Conservation (phyloP, 768 basidiomycete species). For the Auriscalpium vulgare region DNA sequence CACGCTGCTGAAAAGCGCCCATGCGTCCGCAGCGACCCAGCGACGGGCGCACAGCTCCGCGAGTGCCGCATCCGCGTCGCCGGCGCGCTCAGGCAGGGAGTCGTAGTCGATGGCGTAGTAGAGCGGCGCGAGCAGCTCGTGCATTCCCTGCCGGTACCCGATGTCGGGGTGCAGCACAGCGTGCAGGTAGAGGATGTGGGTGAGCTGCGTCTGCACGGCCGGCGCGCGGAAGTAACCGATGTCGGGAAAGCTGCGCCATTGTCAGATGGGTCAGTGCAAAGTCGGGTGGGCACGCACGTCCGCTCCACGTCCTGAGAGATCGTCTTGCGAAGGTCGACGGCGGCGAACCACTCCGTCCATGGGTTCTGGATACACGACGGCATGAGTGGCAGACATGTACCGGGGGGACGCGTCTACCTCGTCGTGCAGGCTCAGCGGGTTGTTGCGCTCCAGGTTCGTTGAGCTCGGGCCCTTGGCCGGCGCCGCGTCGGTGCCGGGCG, state of each 20-base stretch:
- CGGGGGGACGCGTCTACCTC: conserved; percentile 37
- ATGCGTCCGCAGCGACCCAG: conserved; percentile 83
- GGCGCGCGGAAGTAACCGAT: conserved; percentile 79
- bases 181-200: conserved; percentile 83
- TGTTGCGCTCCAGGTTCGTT: conserved; percentile 59
- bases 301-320: conserved; percentile 94
- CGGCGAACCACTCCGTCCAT: conserved; percentile 91
- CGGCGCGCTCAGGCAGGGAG: conserved; percentile 42
- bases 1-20: conserved; percentile 68
- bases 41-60: conserved; percentile 54
- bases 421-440: conserved; percentile 73
- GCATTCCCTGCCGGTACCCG: conserved; percentile 98
- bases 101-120: conserved; percentile 82
- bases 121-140: conserved; percentile 86
- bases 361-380: conserved; percentile 54
- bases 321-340: conserved; percentile 81
- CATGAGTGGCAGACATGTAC: background rate
- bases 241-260: conserved; percentile 76
- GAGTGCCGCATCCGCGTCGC: conserved; percentile 29
- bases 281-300: conserved; percentile 50
- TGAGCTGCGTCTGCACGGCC: conserved; percentile 70
- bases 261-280: background rate
- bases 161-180: conserved; percentile 71
- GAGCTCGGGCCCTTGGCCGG: conserved; percentile 18
- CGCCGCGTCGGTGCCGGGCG: conserved; percentile 40